A percentile compares a stretch with the other conserved stretches of the same genome.
These are phyloP conservation scores for Cystobasidiopsis lactophilus DNA, from an alignment of 768 basidiomycete genomes.

Conservation along the genomic window DNA sequence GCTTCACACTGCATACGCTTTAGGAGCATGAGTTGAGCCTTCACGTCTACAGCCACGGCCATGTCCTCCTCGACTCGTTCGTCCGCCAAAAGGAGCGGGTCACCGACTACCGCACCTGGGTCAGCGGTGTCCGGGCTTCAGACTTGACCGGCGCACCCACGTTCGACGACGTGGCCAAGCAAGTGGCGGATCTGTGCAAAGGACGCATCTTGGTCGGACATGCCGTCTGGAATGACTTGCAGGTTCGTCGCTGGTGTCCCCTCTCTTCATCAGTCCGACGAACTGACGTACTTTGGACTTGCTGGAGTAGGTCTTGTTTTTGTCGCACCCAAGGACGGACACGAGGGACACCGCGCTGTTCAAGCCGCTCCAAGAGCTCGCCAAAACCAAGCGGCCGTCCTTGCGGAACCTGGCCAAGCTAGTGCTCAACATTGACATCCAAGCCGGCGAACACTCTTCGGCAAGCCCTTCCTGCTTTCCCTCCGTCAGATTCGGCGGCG, in stretches of 20 bases:
- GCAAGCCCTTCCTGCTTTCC: constrained; percentile 32
- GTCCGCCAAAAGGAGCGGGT: constrained; percentile 70
- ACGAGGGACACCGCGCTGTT: constrained; percentile 28
- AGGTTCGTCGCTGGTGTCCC: constrained; percentile 30
- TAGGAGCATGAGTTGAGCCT: too few relatives aligned
- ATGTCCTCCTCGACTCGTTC: constrained; percentile 55
- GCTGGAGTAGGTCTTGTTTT: constrained; percentile 24
- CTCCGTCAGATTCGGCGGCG: too few relatives aligned
- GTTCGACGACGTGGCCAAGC: constrained; percentile 24
- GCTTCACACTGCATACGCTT: too few relatives aligned
- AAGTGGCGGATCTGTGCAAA: constrained; percentile 53
- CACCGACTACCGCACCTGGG: constrained; percentile 78
- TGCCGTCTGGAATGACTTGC: constrained; percentile 73
- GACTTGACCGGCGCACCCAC: constrained; percentile 36
- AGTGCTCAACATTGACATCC: constrained; percentile 49
- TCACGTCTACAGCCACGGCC: constrained; percentile 30
- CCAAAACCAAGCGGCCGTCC: constrained; percentile 44
- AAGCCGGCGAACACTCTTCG: constrained; percentile 49
- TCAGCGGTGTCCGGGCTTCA: constrained; percentile 52
- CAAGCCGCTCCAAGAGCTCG: constrained; percentile 31
- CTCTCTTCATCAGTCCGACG: background rate
- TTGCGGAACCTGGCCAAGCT: constrained; percentile 57
- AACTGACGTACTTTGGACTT: background rate
- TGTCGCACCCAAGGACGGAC: constrained; percentile 26
- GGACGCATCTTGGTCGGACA: constrained; percentile 61